Percentiles rank a stretch among this genome's conserved stretches.
phyloP scores from a whole-genome alignment of 139 green algal species.

The Eudorina sp. region DNA sequence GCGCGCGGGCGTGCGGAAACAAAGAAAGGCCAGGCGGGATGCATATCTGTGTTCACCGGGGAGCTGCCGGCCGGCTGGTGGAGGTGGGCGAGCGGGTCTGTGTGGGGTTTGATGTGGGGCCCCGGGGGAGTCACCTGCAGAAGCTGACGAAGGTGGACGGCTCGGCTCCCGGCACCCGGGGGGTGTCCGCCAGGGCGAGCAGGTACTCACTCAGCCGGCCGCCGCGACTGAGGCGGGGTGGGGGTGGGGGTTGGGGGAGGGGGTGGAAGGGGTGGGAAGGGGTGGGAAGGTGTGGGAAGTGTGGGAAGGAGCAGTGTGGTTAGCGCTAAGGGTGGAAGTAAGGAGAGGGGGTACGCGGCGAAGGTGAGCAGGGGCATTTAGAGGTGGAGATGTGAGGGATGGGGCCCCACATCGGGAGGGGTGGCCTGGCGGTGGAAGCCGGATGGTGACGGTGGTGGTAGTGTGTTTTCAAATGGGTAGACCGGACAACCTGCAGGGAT shows the following conservation, averaged over 20 bases:
- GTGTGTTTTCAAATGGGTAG: too few relatives aligned
- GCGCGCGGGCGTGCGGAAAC: too few relatives aligned
- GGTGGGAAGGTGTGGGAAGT: not conserved
- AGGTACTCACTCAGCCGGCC: constrained; percentile 74
- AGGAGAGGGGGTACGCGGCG: too few relatives aligned
- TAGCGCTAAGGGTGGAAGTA: not conserved
- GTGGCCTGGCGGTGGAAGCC: too few relatives aligned
- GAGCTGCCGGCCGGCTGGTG: too few relatives aligned
- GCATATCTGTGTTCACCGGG: too few relatives aligned
- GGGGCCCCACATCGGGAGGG: not conserved
- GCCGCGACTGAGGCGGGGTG: constrained; percentile 6
- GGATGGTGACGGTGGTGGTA: too few relatives aligned
- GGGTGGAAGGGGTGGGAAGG: too few relatives aligned
- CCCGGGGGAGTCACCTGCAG: constrained; percentile 63
- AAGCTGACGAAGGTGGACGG: constrained; percentile 68
- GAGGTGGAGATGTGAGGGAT: not conserved
- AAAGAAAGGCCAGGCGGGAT: too few relatives aligned
- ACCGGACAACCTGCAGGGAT: too few relatives aligned
- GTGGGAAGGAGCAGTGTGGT: not conserved
- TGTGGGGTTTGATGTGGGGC: too few relatives aligned
- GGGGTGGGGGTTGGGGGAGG: too few relatives aligned
- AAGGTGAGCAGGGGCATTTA: not conserved
- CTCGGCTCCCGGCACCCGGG: not conserved
- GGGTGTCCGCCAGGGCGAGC: constrained; percentile 72
- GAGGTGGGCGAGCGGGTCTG: not conserved